These are phyloP conservation scores for Westerdykella sp. DNA, from an alignment of 2,329 filamentous ascomycete genomes.

Conservation along the genomic window DNA sequence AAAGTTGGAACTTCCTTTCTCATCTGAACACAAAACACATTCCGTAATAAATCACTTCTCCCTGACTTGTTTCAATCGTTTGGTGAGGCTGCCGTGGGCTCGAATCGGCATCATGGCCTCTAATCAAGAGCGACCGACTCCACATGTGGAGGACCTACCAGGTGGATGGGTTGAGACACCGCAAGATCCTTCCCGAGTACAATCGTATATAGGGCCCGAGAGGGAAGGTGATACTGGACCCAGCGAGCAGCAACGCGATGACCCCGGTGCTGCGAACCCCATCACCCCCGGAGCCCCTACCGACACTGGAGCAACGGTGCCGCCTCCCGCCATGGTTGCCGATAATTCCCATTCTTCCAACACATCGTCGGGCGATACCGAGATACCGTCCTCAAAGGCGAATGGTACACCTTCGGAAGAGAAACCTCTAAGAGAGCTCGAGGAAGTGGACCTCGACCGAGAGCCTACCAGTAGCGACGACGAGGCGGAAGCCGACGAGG, in stretches of 20 bases:
- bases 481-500: slow-evolving; percentile 18
- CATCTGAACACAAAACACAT: too few species aligned
- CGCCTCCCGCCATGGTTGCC: too few species aligned
- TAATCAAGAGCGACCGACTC: slow-evolving; percentile 25
- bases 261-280: too few species aligned
- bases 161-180: slow-evolving; percentile 35
- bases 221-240: too few species aligned
- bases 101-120: slow-evolving; percentile 15
- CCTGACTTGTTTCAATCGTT: too few species aligned
- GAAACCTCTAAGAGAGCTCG: not conserved
- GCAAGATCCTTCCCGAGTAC: slow-evolving; percentile 16
- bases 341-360: not conserved
- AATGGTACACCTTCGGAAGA: slow-evolving; percentile 2
- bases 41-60: too few species aligned
- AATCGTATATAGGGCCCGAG: slow-evolving; percentile 15
- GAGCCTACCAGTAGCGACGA: slow-evolving; percentile 8
- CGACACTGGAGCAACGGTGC: too few species aligned
- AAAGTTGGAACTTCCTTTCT: too few species aligned
- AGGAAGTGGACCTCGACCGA: not conserved
- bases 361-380: slow-evolving; percentile 9
- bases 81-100: too few species aligned
- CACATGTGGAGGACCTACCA: slow-evolving; percentile 26
- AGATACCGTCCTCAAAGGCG: slow-evolving; percentile 9
- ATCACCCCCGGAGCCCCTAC: too few species aligned
- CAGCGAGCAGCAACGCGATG: too few species aligned